Base-by-base conservation (phyloP, 129 eudicot genomes). In the Solidago caesia region DNA sequence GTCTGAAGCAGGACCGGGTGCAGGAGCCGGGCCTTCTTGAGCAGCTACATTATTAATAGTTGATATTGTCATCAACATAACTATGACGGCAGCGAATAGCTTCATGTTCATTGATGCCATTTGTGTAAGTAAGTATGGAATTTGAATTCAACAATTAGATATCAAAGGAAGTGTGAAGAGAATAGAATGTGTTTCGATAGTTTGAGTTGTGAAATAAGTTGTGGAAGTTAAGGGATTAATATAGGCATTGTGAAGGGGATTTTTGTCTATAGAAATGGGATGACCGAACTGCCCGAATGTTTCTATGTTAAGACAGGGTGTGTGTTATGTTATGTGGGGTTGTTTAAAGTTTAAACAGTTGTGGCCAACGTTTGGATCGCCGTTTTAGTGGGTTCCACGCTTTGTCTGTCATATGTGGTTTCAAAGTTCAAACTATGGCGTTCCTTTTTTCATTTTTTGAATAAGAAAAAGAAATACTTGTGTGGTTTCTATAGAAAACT, bases 61-160 rank as follows among this genome's bases (percentile, higher is more conserved):
- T 43, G 39, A 33, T 33, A 33, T 33, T 33, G 39, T 33, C 39
- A 85, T 70, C 51, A 79, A 43, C 83, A 75, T 75, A 12, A 85
- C 43, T 63, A 83, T 39, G 39, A 75, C 64, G 12, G 71, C 75
- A n/a, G 68, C 68, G 41, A 69, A 46, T n/a, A 85, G 81, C 64
- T 72, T 77, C 88, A 80, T 84, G 64, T 80, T 84, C 62, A 59
- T 60, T 60, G 85, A 77, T 78, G 74, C 88, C 88, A 81, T 85
- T 76, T n/a, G 0, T 67, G 60, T 29, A 10, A 14, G 16, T 2
- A 29, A 29, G 3, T 33, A 33, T 75, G 64, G 72, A 12, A 27
- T 66, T 8, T 47, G 72, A 63, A 60, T 8, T 11, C 8, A 8
- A 41, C 12, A 57, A 60, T 66, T 29, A n/a, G 42, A 7, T 44